Percentiles rank a stretch among this genome's conserved stretches.
These are phyloP conservation scores for Eustoma russellianum DNA, from an alignment of 257 asterid species.

Conservation along the genomic window DNA sequence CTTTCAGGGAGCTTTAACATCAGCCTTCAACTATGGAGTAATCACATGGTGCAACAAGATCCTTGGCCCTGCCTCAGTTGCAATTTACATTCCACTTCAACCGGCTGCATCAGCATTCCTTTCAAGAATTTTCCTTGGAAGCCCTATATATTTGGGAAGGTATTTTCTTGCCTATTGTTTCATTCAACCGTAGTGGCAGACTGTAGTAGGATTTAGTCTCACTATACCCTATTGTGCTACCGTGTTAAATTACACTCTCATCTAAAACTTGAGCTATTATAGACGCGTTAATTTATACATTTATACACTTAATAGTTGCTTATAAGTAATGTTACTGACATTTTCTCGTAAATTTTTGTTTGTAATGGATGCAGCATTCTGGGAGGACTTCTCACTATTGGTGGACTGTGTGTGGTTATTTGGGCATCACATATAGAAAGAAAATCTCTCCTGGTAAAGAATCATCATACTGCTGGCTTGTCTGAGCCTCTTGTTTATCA, in stretches of 20 bases:
- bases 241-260: background rate
- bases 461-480: conserved; percentile 25
- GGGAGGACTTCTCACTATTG: conserved; percentile 74
- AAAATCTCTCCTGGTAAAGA: conserved; percentile 22
- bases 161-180: too few relatives aligned
- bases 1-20: conserved; percentile 72
- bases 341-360: background rate
- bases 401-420: conserved; percentile 86
- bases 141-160: conserved; percentile 98
- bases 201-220: too few relatives aligned
- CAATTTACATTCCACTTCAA: conserved; percentile 85
- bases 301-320: too few relatives aligned
- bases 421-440: conserved; percentile 76
- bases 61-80: conserved; percentile 87
- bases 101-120: conserved; percentile 83
- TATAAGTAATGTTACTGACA: too few relatives aligned
- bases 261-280: too few relatives aligned
- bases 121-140: conserved; percentile 79
- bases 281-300: too few relatives aligned
- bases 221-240: too few relatives aligned
- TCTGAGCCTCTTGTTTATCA: conserved; percentile 38
- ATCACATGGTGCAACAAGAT: conserved; percentile 82
- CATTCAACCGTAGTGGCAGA: too few relatives aligned
- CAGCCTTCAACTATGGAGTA: conserved; percentile 83
- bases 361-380: conserved; percentile 46